These are phyloP conservation scores for Pyrus bretschneideri DNA, from an alignment of 306 rosid genomes.

Conservation along the genomic window DNA sequence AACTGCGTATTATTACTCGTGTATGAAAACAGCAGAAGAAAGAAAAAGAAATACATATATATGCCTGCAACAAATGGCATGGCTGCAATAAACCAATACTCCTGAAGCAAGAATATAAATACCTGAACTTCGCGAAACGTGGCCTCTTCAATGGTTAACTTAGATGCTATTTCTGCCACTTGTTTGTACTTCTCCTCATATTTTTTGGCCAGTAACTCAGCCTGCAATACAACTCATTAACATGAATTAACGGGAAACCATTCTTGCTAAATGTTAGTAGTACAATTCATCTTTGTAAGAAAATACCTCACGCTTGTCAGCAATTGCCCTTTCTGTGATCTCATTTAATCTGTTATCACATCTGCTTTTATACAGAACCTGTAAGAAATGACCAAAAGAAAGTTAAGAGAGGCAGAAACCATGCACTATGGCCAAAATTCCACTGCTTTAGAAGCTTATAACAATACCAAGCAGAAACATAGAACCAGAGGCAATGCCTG, in stretches of 20 bases:
- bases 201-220: slow-evolving; percentile 65
- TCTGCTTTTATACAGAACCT: slow-evolving; percentile 89
- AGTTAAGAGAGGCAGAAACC: not conserved
- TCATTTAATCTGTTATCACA: slow-evolving; percentile 88
- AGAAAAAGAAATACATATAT: not conserved
- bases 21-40: not conserved
- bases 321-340: slow-evolving; percentile 91
- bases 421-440: not conserved
- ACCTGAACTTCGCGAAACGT: slow-evolving; percentile 90
- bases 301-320: slow-evolving; percentile 88
- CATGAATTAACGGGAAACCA: not conserved
- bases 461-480: not conserved
- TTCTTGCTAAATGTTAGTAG: slow-evolving; percentile 8
- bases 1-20: not conserved
- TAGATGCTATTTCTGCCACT: slow-evolving; percentile 86
- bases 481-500: not conserved
- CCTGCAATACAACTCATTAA: slow-evolving; percentile 43
- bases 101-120: slow-evolving; percentile 13
- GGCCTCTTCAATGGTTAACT: slow-evolving; percentile 85
- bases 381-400: slow-evolving; percentile 15
- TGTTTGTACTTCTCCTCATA: slow-evolving; percentile 94
- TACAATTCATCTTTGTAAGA: slow-evolving; percentile 10
- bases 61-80: not conserved
- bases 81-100: not conserved
- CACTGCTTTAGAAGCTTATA: not conserved